These are phyloP conservation scores for Agrocybe praecox DNA, from an alignment of 768 basidiomycete species.

Conservation along the genomic window DNA sequence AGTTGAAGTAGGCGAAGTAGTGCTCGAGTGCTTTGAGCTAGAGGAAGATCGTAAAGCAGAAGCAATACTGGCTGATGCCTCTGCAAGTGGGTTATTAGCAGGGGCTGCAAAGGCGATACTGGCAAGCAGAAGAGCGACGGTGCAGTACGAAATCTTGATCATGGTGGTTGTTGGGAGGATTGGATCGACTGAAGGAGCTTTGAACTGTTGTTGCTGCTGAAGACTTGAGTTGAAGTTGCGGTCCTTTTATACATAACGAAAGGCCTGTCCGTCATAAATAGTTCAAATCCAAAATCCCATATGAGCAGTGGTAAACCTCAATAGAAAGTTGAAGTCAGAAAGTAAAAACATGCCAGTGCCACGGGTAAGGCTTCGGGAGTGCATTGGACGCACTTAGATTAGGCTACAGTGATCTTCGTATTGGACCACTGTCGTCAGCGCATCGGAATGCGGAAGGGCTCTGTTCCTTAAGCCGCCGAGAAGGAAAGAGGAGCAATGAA, in stretches of 20 bases:
- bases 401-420: conserved; percentile 10
- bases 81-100: conserved; percentile 9
- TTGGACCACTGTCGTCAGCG: neutral
- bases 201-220: conserved; percentile 1
- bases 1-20: conserved; percentile 18
- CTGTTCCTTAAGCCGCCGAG: conserved; percentile 17
- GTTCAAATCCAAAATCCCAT: neutral
- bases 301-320: neutral
- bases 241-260: conserved; percentile 19
- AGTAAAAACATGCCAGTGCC: neutral
- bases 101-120: conserved; percentile 25
- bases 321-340: neutral
- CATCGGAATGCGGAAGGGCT: neutral
- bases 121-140: conserved; percentile 36
- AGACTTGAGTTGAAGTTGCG: neutral
- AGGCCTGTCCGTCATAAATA: neutral
- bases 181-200: conserved; percentile 1
- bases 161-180: conserved; percentile 22
- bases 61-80: conserved; percentile 18
- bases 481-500: neutral
- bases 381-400: neutral
- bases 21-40: conserved; percentile 11
- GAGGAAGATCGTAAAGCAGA: conserved; percentile 14
- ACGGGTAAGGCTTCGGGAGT: conserved; percentile 2
- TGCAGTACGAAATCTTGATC: conserved; percentile 37